Evolutionary conservation across 805 yeast species (phyloP).

Genomic region (Wickerhamiella domercqiae): DNA sequence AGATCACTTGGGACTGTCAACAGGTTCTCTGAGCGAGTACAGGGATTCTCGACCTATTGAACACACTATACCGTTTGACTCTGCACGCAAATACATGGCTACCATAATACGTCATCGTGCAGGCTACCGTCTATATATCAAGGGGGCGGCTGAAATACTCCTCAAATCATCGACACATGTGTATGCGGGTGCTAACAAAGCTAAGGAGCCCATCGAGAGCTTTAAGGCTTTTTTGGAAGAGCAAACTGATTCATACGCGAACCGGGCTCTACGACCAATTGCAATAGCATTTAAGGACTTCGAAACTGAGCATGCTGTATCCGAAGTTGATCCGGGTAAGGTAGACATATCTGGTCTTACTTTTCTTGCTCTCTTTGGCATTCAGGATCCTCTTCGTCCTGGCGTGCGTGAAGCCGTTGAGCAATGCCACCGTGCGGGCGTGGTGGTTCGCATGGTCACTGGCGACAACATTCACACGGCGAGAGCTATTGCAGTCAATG

Average conservation of each 20-base stretch:
- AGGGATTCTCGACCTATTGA: slow-evolving; percentile 34
- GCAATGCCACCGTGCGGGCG: slow-evolving; percentile 83
- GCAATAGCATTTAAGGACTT: slow-evolving; percentile 72
- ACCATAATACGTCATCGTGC: slow-evolving; percentile 34
- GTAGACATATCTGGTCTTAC: slow-evolving; percentile 25
- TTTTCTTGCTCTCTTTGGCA: slow-evolving; percentile 71
- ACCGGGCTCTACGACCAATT: slow-evolving; percentile 71
- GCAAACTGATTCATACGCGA: slow-evolving; percentile 46
- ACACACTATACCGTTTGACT: slow-evolving; percentile 80
- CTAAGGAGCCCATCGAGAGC: slow-evolving; percentile 18
- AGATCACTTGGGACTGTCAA: slow-evolving; percentile 31
- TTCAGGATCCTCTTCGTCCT: slow-evolving; percentile 83
- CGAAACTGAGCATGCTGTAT: slow-evolving; percentile 11
- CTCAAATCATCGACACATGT: slow-evolving; percentile 31
- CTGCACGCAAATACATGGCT: slow-evolving; percentile 87
- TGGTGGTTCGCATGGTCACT: slow-evolving; percentile 91
- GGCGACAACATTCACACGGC: slow-evolving; percentile 94
- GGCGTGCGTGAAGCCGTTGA: slow-evolving; percentile 84
- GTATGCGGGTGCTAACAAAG: not conserved
- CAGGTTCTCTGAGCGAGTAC: slow-evolving; percentile 32
- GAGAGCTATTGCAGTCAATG: slow-evolving; percentile 70
- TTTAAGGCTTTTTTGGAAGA: slow-evolving; percentile 23
- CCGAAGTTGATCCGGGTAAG: slow-evolving; percentile 12
- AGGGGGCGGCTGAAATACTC: slow-evolving; percentile 92
- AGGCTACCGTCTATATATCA: slow-evolving; percentile 46